A percentile compares a stretch with the other conserved stretches of the same genome.
Conservation (phyloP, 2,329 filamentous ascomycete genomes). For the Colletotrichum lentis region DNA sequence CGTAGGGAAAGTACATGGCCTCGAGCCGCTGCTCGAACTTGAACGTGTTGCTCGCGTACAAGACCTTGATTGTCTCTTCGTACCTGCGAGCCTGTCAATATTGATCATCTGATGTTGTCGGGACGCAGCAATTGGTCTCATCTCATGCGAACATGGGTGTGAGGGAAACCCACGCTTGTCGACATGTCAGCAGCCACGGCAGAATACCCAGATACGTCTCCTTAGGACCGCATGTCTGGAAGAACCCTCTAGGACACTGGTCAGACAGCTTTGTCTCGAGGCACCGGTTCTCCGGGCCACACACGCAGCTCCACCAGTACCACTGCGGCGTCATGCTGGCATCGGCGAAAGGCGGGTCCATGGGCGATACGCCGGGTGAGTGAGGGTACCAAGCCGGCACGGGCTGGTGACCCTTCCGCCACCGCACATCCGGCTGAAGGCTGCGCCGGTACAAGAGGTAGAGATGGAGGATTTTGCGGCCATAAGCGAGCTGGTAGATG, state of each 20-base stretch:
- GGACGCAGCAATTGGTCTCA: slow-evolving; percentile 1
- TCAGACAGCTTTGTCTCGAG: slow-evolving; percentile 34
- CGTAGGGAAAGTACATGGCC: slow-evolving; percentile 34
- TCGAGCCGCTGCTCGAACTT: slow-evolving; percentile 37
- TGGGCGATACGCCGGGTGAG: slow-evolving; percentile 34
- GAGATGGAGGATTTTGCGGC: slow-evolving; percentile 32
- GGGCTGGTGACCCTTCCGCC: slow-evolving; percentile 37
- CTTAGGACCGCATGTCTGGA: slow-evolving; percentile 31
- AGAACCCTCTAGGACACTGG: slow-evolving; percentile 37
- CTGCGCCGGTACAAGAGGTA: slow-evolving; percentile 36
- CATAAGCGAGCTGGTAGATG: slow-evolving; percentile 37
- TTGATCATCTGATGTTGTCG: slow-evolving; percentile 6
- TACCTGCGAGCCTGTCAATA: slow-evolving; percentile 31
- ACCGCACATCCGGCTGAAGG: slow-evolving; percentile 33
- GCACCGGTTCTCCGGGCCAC: slow-evolving; percentile 30
- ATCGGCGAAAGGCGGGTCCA: slow-evolving; percentile 35
- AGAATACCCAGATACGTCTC: slow-evolving; percentile 34
- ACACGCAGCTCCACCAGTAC: slow-evolving; percentile 39
- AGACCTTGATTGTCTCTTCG: slow-evolving; percentile 36
- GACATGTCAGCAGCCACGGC: slow-evolving; percentile 35
- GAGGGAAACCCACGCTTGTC: slow-evolving; percentile 33
- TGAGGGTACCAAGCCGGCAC: slow-evolving; percentile 36
- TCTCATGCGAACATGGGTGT: not conserved
- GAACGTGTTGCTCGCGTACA: slow-evolving; percentile 38
- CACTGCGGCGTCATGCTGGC: slow-evolving; percentile 32